Evolutionary conservation across 1,284 basidiomycete species (phyloP).

Genomic region (Neonothopanus nambi): DNA sequence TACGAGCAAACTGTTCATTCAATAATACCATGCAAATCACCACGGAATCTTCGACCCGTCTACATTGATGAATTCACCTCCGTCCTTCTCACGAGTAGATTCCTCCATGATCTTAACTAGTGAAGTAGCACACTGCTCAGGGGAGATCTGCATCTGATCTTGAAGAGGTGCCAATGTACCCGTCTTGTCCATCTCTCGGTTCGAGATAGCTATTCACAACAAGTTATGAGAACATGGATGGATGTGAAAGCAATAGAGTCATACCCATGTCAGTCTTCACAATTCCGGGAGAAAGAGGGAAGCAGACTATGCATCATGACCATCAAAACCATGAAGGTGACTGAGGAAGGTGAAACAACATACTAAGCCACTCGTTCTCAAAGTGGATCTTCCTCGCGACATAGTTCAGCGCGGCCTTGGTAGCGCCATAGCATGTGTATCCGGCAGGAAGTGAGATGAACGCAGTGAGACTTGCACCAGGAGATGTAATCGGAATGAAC

Average conservation of each 20-base stretch:
- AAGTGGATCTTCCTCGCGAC: constrained; percentile 18
- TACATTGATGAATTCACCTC: constrained; percentile 18
- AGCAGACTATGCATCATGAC: no score
- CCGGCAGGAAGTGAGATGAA: neutral
- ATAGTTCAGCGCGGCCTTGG: constrained; percentile 19
- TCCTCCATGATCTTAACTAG: constrained; percentile 13
- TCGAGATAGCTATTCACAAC: neutral
- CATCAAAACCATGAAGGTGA: no score
- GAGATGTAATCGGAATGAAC: neutral
- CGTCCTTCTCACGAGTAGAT: constrained; percentile 15
- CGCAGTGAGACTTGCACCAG: neutral
- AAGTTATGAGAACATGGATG: no score
- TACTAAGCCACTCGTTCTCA: constrained; percentile 20
- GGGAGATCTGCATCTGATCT: neutral
- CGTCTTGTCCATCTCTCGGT: neutral
- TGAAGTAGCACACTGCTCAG: neutral
- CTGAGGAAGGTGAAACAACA: neutral
- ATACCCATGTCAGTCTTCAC: constrained; percentile 19
- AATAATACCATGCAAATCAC: no score
- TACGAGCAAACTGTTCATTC: no score
- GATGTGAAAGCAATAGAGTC: constrained; percentile 1
- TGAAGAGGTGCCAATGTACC: neutral
- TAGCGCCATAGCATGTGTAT: constrained; percentile 8
- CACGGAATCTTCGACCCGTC: constrained; percentile 11
- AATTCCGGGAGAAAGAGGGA: constrained; percentile 16